Evolutionary conservation across 139 green algal species (phyloP), one percentile per base, ranked within the genome.

Genomic region (Tetradesmus lagerheimii): DNA sequence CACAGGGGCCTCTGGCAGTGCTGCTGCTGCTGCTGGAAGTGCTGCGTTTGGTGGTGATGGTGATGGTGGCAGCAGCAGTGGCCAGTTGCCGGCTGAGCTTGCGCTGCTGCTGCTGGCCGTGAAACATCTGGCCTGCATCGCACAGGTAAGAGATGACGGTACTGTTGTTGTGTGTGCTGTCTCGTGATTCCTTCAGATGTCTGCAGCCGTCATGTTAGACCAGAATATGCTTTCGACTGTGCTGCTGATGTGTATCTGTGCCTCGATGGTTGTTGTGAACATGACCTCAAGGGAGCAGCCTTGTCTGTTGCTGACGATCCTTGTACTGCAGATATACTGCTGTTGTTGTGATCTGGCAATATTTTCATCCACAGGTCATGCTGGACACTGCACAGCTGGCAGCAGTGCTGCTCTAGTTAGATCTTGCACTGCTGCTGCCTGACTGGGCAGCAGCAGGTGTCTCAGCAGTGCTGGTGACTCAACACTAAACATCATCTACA

Each of bases 101-200:
- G 43, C 57, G 15, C 82, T 87, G 57, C 82, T 87, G 82, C 45
- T 87, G 82, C 38, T 87, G 53, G 82, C 82, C 1, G 53, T 87
- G 11, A 78, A 34, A 35, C 53, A 87, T 23, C 35, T 87, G 82
- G 82, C 82, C 23, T 87, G 82, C 57, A 39, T 87, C 0, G 82
- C 66, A 20, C 82, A 87, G 80, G 80, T 86, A 50, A 41, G 80
- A 9, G 25, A 20, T 14, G 25, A 14, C 9, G 25, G 25, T n/a
- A 75, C 15, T 9, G 62, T n/a, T 75, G 62, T 9, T 12, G 23
- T 75, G 62, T 14, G 25, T 29, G 23, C 8, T n/a, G 8, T 75
- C 4, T 9, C 9, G 62, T 75, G 23, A 9, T 75, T 9, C 62
- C n/a, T n/a, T n/a, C n/a, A n/a, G n/a, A n/a, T n/a, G n/a, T n/a